phyloP scores from a whole-genome alignment of 2,329 filamentous ascomycete species.

The Clarireedia sp. region DNA sequence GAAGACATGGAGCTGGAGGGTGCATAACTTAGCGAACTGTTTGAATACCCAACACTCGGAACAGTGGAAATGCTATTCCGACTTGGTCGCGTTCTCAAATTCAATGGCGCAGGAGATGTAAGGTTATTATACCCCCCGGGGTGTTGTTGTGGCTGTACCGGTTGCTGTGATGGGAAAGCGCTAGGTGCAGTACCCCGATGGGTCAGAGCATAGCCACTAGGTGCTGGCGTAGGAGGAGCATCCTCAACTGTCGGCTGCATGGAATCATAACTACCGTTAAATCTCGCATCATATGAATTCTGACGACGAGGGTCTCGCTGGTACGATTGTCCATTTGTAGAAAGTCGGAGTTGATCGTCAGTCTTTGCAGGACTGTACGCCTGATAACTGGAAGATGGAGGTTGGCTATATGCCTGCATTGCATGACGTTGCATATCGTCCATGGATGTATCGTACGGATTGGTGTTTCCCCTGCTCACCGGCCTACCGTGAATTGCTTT shows the following conservation, averaged over 20 bases:
- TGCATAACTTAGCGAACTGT: slow-evolving; percentile 21
- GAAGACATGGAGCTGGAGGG: slow-evolving; percentile 22
- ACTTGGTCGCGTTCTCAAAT: slow-evolving; percentile 23
- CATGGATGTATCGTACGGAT: slow-evolving; percentile 18
- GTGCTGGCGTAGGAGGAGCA: slow-evolving; percentile 28
- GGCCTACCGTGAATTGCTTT: slow-evolving; percentile 2
- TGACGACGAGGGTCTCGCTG: slow-evolving; percentile 28
- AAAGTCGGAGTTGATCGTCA: slow-evolving; percentile 21
- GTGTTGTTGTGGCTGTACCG: slow-evolving; percentile 10
- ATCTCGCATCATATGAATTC: slow-evolving; percentile 29
- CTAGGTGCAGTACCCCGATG: slow-evolving; percentile 18
- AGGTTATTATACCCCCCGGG: slow-evolving; percentile 25
- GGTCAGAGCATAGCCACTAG: slow-evolving; percentile 9
- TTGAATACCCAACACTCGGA: slow-evolving; percentile 23
- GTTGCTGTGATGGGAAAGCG: not conserved
- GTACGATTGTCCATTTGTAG: slow-evolving; percentile 16
- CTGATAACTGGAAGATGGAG: slow-evolving; percentile 20
- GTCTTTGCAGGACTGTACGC: slow-evolving; percentile 22
- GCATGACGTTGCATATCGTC: slow-evolving; percentile 22
- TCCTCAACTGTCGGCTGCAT: slow-evolving; percentile 42
- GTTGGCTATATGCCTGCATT: slow-evolving; percentile 20
- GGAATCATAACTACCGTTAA: slow-evolving; percentile 33
- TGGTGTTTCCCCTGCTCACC: slow-evolving; percentile 6
- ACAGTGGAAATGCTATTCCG: slow-evolving; percentile 17
- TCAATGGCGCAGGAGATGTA: slow-evolving; percentile 27